These are phyloP conservation scores for Xylaria palmicola DNA, from an alignment of 495 filamentous ascomycete genomes.

Conservation along the genomic window DNA sequence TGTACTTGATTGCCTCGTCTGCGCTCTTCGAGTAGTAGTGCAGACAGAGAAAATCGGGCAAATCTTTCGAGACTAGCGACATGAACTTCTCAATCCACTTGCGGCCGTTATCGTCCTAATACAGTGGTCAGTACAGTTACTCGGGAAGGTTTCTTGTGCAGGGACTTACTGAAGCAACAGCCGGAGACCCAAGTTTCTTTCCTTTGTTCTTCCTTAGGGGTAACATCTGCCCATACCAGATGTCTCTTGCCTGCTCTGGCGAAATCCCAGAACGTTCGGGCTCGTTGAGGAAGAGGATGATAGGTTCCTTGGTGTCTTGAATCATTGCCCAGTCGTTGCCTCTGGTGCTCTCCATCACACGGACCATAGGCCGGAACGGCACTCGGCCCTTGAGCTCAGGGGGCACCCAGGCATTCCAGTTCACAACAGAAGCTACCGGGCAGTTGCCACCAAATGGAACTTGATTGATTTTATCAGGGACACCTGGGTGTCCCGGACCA, in stretches of 20 bases:
- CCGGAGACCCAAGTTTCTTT: conserved; percentile 38
- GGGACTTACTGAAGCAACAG: conserved; percentile 27
- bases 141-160: neutral
- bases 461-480: conserved; percentile 36
- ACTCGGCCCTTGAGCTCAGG: conserved; percentile 42
- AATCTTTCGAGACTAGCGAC: conserved; percentile 30
- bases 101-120: conserved; percentile 35
- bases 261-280: conserved; percentile 43
- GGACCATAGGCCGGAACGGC: conserved; percentile 47
- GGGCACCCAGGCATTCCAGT: conserved; percentile 50
- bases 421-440: conserved; percentile 38
- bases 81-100: conserved; percentile 48
- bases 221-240: conserved; percentile 40
- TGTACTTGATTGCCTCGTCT: conserved; percentile 30
- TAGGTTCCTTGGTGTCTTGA: conserved; percentile 24
- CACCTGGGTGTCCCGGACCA: conserved; percentile 23
- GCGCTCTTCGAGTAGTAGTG: conserved; percentile 48
- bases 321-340: conserved; percentile 42
- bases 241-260: conserved; percentile 39
- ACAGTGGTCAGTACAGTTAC: neutral
- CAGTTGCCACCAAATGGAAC: conserved; percentile 25
- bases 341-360: conserved; percentile 26
- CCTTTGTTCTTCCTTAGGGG: conserved; percentile 38
- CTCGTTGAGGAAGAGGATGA: conserved; percentile 50
- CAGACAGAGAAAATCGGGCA: conserved; percentile 45